Conservation (phyloP, 768 basidiomycete genomes). For the Boletus reticulatus region DNA sequence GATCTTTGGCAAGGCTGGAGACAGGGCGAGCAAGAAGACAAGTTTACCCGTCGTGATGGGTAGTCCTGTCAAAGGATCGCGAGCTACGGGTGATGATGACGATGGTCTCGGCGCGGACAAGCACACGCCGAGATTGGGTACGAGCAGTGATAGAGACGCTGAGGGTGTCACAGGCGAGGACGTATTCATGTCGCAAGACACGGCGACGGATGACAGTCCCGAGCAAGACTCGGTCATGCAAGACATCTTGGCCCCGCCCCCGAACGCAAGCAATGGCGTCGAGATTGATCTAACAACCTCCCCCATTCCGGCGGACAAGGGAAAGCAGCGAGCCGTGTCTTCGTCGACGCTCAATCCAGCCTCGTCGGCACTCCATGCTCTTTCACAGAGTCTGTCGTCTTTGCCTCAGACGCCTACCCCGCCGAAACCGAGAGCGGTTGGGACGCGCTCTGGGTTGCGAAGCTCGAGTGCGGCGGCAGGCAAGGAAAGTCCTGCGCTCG, state of each 20-base stretch:
- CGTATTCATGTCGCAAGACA: constrained; percentile 5
- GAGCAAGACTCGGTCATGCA: constrained; percentile 4
- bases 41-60: constrained; percentile 43
- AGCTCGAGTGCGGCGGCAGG: constrained; percentile 34
- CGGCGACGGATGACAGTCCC: neutral
- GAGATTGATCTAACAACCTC: constrained; percentile 16
- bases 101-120: neutral
- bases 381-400: constrained; percentile 60
- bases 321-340: constrained; percentile 16
- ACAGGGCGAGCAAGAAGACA: constrained; percentile 43
- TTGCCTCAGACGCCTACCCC: constrained; percentile 41
- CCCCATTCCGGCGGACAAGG: constrained; percentile 18
- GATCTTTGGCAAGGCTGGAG: constrained; percentile 23
- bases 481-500: constrained; percentile 27
- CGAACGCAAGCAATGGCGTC: constrained; percentile 2
- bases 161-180: neutral
- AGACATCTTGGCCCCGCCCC: constrained; percentile 1
- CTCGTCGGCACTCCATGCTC: constrained; percentile 50
- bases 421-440: constrained; percentile 35
- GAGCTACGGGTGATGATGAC: neutral
- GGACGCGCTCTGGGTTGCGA: constrained; percentile 49
- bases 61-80: constrained; percentile 45
- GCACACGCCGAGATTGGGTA: neutral
- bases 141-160: neutral
- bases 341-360: constrained; percentile 26